Conservation (phyloP, 177 flowering plant genomes). For the Vitis hybrid region DNA sequence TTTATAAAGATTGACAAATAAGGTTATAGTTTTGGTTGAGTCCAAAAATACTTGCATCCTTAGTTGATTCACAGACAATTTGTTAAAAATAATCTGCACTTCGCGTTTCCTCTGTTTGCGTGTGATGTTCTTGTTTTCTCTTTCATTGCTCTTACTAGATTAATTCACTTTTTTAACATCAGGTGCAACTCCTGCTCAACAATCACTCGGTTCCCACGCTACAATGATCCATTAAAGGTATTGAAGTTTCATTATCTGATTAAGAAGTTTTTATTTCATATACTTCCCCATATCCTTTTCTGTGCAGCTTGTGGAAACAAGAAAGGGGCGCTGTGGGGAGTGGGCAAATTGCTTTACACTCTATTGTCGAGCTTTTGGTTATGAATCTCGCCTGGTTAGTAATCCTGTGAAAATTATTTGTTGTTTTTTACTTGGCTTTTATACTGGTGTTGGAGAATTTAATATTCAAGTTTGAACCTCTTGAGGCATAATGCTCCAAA, state of each 20-base stretch:
- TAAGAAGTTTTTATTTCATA: slow-evolving; percentile 7
- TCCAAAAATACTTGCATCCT: too few species aligned
- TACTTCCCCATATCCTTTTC: not conserved
- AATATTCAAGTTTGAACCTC: not conserved
- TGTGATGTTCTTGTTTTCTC: not conserved
- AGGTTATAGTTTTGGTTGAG: too few species aligned
- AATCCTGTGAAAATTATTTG: too few species aligned
- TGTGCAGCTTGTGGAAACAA: slow-evolving; percentile 86
- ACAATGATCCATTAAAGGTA: slow-evolving; percentile 94
- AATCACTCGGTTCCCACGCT: slow-evolving; percentile 88
- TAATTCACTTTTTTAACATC: slow-evolving; percentile 9
- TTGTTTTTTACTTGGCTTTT: not conserved
- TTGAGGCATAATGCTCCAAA: not conserved
- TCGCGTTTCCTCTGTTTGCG: not conserved
- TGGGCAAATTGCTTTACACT: slow-evolving; percentile 99
- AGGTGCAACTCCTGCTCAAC: slow-evolving; percentile 73
- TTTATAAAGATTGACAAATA: too few species aligned
- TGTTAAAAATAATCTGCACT: not conserved
- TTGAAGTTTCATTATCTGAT: slow-evolving; percentile 3
- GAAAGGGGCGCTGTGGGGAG: slow-evolving; percentile 95
- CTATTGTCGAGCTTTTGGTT: slow-evolving; percentile 93
- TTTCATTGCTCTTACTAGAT: not conserved
- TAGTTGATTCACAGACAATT: not conserved
- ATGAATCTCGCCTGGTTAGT: slow-evolving; percentile 85
- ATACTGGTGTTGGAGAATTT: not conserved